A percentile compares a stretch with the other conserved stretches of the same genome.
Evolutionary conservation across 1,284 basidiomycete species (phyloP).

Genomic region (Trichosporon sp.): DNA sequence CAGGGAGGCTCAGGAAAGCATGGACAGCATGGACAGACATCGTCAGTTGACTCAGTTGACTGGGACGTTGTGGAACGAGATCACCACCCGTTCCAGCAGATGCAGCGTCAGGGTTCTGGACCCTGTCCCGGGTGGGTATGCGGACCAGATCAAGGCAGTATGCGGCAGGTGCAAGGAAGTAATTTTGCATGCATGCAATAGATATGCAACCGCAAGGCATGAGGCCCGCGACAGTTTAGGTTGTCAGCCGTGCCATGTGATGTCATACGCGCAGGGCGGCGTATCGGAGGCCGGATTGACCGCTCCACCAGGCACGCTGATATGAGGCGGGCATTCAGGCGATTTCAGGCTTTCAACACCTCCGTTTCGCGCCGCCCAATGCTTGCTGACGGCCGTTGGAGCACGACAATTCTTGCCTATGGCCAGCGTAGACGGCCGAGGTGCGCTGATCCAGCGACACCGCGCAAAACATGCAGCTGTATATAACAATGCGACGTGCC

Average conservation of each 20-base stretch:
- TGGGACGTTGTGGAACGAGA: neutral
- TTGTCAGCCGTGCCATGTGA: constrained; percentile 8
- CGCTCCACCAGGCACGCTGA: constrained; percentile 18
- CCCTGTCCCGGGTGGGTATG: neutral
- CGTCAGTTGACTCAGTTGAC: too few relatives aligned
- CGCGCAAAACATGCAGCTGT: constrained; percentile 15
- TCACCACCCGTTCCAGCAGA: neutral
- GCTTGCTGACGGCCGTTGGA: constrained; percentile 12
- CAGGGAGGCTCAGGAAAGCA: neutral
- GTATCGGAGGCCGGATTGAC: constrained; percentile 17
- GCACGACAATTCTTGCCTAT: neutral
- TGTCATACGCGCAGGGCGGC: constrained; percentile 11
- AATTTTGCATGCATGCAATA: neutral
- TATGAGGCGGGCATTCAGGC: constrained; percentile 7
- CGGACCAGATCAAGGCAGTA: neutral
- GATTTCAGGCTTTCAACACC: neutral
- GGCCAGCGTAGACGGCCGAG: constrained; percentile 7
- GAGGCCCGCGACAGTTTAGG: neutral
- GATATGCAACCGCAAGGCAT: too few relatives aligned
- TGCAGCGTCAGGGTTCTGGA: neutral
- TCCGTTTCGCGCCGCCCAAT: neutral
- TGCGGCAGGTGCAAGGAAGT: neutral
- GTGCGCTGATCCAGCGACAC: neutral
- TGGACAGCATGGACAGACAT: too few relatives aligned
- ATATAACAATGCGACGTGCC: constrained; percentile 1